Percentiles rank a stretch among this genome's conserved stretches.
phyloP scores from a whole-genome alignment of 257 asterid genomes.

The Nemophila menziesii region DNA sequence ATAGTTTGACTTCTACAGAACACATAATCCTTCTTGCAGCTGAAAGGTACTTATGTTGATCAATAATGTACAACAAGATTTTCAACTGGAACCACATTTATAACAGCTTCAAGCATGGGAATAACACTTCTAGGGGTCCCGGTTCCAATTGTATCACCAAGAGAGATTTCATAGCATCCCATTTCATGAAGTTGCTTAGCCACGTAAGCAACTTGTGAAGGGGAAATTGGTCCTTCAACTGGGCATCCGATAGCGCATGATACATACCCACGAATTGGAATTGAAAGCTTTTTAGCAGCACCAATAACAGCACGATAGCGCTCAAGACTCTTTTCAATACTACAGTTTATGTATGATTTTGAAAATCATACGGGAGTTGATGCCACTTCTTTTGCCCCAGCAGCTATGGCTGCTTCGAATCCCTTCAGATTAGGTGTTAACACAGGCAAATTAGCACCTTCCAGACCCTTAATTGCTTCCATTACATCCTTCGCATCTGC shows the following conservation, averaged over 20 bases:
- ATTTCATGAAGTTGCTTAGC: conserved; percentile 86
- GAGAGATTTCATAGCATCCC: conserved; percentile 94
- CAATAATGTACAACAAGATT: conserved; percentile 86
- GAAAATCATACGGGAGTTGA: conserved; percentile 97
- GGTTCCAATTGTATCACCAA: conserved; percentile 85
- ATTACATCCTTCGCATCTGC: no score
- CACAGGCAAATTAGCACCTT: no score
- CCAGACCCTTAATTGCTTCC: no score
- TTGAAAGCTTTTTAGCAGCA: conserved; percentile 70
- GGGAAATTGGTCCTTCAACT: conserved; percentile 59
- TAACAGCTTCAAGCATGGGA: conserved; percentile 91
- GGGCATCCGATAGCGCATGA: conserved; percentile 2
- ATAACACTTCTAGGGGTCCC: conserved; percentile 81
- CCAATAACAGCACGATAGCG: conserved; percentile 66
- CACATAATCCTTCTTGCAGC: no score
- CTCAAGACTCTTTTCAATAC: conserved; percentile 75
- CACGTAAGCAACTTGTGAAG: conserved; percentile 74
- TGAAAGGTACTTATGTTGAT: no score
- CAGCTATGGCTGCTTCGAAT: conserved; percentile 83
- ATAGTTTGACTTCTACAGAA: no score
- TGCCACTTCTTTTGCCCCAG: conserved; percentile 94
- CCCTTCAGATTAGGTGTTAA: no score
- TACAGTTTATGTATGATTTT: conserved; percentile 78
- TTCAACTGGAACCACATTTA: conserved; percentile 76
- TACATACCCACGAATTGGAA: conserved; percentile 85